Evolutionary conservation across 176 grass and related monocot genomes (phyloP), one percentile per base, ranked within the genome.

Genomic region (Calamus simplicifolius): DNA sequence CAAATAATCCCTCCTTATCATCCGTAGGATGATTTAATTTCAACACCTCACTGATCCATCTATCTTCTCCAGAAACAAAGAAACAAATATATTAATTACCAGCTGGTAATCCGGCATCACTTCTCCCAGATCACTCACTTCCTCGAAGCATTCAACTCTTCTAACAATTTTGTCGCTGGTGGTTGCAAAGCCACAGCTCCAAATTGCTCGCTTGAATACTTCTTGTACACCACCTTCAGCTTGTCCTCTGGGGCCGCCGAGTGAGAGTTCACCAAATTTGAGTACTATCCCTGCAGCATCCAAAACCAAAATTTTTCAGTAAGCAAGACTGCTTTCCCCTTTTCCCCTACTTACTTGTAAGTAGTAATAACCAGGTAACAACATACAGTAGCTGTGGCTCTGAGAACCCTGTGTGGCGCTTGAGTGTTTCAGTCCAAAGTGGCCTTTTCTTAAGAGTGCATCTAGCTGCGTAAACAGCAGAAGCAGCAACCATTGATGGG

Each of bases 341-440:
- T 1, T 2, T 12, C 10, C 8, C 7, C 8, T 43, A 29, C 3
- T 4, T 29, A 29, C 4, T 29, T 13, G 7, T 43, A 3, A 13
- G 1, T 13, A 43, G 35, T 10, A 10, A 43, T 43, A n/a, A n/a
- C n/a, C 35, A 43, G 10, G 35, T 2, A 43, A 43, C 35, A 13
- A 2, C 91, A 79, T 88, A 97, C 93, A 75, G 16, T 19, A 97
- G 59, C 54, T 97, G 69, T 4, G 71, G 17, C 56, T 92, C 87
- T 6, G 73, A 77, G 52, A 85, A 92, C 19, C 83, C 78, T 0
- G 87, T 97, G 58, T 97, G 87, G 27, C 80, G 81, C 66, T 69
- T 67, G 21, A 97, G 84, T 0, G 93, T 92, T 19, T 92, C 79
- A 3, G 93, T 97, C 93, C 93, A 97, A 27, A 88, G 43, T 49